These are phyloP conservation scores for Talaromyces ruber DNA, from an alignment of 495 filamentous ascomycete genomes.

Conservation along the genomic window DNA sequence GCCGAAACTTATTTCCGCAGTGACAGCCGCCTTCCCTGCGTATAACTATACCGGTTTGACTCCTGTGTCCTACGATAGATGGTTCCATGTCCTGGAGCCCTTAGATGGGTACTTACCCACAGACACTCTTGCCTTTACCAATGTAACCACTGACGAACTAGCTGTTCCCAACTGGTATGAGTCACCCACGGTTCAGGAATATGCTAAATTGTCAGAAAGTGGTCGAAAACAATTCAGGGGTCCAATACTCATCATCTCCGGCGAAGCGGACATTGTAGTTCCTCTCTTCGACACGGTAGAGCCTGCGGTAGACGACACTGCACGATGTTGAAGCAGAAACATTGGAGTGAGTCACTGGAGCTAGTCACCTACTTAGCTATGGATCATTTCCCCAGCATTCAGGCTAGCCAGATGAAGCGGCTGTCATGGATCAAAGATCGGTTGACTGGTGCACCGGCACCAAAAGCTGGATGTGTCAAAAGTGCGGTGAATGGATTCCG, in stretches of 20 bases:
- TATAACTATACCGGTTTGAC: constrained; percentile 8
- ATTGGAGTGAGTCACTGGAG: constrained; percentile 20
- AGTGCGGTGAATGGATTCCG: constrained; percentile 1
- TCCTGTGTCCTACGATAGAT: constrained; percentile 3
- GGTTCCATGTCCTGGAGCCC: constrained; percentile 20
- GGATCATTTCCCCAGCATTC: constrained; percentile 26
- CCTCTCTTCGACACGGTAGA: constrained; percentile 16
- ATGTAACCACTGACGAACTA: constrained; percentile 12
- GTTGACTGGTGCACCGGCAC: constrained; percentile 16
- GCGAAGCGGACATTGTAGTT: constrained; percentile 23
- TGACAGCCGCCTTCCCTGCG: constrained; percentile 19
- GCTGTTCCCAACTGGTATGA: constrained; percentile 14
- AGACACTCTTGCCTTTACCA: constrained; percentile 13
- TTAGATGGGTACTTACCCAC: constrained; percentile 18
- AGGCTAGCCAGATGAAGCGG: constrained; percentile 27
- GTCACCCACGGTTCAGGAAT: constrained; percentile 16
- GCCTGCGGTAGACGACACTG: constrained; percentile 27
- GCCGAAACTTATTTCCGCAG: constrained; percentile 16
- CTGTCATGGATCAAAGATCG: constrained; percentile 34
- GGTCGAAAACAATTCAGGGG: constrained; percentile 27
- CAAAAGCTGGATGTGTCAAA: constrained; percentile 10
- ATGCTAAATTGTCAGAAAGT: constrained; percentile 14
- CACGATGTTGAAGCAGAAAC: constrained; percentile 4
- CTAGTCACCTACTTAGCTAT: constrained; percentile 20
- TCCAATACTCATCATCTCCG: constrained; percentile 36